phyloP scores from a whole-genome alignment of 1,284 basidiomycete genomes.

The Cryptococcus wingfieldii region DNA sequence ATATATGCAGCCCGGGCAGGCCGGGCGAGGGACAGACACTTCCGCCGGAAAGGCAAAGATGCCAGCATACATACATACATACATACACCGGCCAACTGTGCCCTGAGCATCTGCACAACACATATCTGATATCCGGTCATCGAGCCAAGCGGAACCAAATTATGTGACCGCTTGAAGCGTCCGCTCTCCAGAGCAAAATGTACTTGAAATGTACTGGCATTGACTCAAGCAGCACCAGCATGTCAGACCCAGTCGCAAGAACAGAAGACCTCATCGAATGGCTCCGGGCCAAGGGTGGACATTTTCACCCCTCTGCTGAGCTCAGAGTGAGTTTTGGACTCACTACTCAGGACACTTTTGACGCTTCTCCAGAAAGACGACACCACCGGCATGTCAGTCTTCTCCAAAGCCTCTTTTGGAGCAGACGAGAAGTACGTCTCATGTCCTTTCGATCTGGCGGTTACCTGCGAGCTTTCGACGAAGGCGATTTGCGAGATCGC shows the following conservation, averaged over 20 bases:
- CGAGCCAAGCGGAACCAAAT: no score
- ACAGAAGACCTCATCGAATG: slow-evolving; percentile 40
- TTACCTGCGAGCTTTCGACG: slow-evolving; percentile 59
- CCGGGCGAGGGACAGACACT: no score
- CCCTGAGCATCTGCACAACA: no score
- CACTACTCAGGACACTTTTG: background rate
- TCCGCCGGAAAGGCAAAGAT: no score
- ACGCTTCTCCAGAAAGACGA: slow-evolving; percentile 22
- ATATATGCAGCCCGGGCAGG: no score
- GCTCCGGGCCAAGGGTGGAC: slow-evolving; percentile 55
- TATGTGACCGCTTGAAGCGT: no score
- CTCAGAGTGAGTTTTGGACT: slow-evolving; percentile 51
- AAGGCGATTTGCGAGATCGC: slow-evolving; percentile 51
- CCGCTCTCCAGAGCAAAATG: no score
- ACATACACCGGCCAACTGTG: no score
- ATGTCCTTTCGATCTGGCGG: slow-evolving; percentile 67
- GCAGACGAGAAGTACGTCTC: slow-evolving; percentile 61
- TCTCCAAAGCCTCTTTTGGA: slow-evolving; percentile 55
- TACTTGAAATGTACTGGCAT: no score
- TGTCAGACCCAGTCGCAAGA: slow-evolving; percentile 6
- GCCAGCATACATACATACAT: no score
- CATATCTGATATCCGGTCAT: no score
- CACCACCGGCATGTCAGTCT: slow-evolving; percentile 58
- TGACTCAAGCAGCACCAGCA: background rate
- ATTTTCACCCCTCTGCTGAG: slow-evolving; percentile 52